Conservation (phyloP, 192 early-diverging fungal genomes). For the Coemansia sp. region DNA sequence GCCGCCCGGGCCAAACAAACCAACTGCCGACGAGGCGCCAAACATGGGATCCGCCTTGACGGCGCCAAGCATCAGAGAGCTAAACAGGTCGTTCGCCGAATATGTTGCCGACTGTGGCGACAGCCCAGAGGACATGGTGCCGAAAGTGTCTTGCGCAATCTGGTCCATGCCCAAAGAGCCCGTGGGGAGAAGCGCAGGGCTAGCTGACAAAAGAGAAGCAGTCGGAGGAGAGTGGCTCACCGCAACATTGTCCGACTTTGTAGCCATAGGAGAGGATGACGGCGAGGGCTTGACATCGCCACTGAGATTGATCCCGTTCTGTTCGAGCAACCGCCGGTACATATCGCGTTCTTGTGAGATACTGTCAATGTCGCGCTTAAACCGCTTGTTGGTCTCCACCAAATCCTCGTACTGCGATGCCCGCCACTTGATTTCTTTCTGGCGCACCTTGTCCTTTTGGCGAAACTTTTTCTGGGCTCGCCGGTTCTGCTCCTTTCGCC, state of each 20-base stretch:
- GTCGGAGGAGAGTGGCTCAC: background rate
- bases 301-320: constrained; percentile 29
- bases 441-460: constrained; percentile 55
- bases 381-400: constrained; percentile 47
- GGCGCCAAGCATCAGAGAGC: constrained; percentile 11
- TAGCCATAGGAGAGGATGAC: background rate
- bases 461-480: constrained; percentile 55
- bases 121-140: background rate
- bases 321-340: constrained; percentile 39
- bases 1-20: background rate
- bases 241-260: background rate
- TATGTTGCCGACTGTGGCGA: background rate
- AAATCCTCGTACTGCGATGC: constrained; percentile 52
- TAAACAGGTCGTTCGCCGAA: constrained; percentile 24
- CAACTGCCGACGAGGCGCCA: constrained; percentile 5
- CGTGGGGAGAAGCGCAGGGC: constrained; percentile 13
- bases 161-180: constrained; percentile 35
- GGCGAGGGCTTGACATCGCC: constrained; percentile 2
- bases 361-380: constrained; percentile 46
- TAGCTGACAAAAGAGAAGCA: background rate
- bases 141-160: constrained; percentile 47
- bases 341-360: constrained; percentile 41
- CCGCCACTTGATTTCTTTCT: constrained; percentile 54
- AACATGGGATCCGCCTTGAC: constrained; percentile 51
- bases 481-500: constrained; percentile 53